A percentile compares a stretch with the other conserved stretches of the same genome.
phyloP scores from a whole-genome alignment of 176 grass and related monocot genomes.

The Rhynchospora breviuscula region DNA sequence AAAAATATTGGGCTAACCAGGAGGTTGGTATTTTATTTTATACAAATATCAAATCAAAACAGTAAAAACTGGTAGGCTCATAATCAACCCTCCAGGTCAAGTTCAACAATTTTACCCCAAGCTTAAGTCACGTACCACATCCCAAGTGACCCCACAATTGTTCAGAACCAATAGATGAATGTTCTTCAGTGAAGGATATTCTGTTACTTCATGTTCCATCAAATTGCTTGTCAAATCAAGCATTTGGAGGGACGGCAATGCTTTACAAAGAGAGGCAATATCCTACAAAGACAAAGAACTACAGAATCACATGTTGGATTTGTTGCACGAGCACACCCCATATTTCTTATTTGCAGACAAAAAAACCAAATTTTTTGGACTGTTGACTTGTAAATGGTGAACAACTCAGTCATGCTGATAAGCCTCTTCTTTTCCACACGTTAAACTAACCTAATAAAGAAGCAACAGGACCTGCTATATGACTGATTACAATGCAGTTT shows the following conservation, averaged over 20 bases:
- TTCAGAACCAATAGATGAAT: slow-evolving; percentile 78
- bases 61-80: background rate
- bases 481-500: background rate
- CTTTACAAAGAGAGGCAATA: slow-evolving; percentile 72
- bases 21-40: background rate
- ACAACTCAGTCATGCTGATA: background rate
- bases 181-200: slow-evolving; percentile 41
- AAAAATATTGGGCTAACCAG: background rate
- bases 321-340: background rate
- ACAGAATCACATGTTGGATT: background rate
- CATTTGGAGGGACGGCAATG: slow-evolving; percentile 69
- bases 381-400: background rate
- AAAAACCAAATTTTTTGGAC: background rate
- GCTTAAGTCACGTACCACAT: slow-evolving; percentile 42
- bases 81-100: background rate
- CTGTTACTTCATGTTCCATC: slow-evolving; percentile 51
- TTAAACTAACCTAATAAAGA: background rate
- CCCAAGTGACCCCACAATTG: slow-evolving; percentile 66
- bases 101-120: background rate
- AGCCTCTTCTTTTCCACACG: background rate
- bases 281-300: slow-evolving; percentile 36
- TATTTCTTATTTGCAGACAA: background rate
- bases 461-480: background rate
- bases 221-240: slow-evolving; percentile 81
- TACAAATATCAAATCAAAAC: background rate